These are phyloP conservation scores for Colletotrichum sp. DNA, from an alignment of 2,329 filamentous ascomycete species.

Conservation along the genomic window DNA sequence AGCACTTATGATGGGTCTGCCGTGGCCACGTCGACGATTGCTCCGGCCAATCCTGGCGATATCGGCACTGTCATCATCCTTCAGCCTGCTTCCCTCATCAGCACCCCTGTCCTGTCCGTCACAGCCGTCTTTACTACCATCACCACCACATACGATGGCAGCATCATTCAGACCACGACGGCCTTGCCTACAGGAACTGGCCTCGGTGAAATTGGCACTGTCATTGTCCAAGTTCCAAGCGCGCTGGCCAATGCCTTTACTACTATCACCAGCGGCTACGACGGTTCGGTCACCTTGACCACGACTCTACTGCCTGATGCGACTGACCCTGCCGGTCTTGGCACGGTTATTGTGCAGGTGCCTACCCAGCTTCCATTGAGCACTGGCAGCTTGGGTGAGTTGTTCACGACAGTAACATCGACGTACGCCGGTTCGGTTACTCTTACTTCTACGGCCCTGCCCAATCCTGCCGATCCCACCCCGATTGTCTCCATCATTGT, in stretches of 20 bases:
- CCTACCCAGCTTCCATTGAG: not conserved
- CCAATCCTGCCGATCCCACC: not conserved
- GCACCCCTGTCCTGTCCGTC: not conserved
- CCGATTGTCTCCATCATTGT: not conserved
- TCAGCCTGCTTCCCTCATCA: not conserved
- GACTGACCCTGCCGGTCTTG: not conserved
- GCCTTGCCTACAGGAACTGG: not conserved
- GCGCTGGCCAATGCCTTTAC: not conserved
- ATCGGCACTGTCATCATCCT: not conserved
- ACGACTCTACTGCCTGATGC: not conserved
- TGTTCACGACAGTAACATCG: not conserved
- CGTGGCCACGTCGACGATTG: not conserved
- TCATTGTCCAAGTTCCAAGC: not conserved
- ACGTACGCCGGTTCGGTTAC: not conserved
- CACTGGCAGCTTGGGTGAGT: not conserved
- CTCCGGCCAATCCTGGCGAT: not conserved
- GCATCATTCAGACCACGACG: not conserved
- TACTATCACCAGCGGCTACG: not conserved
- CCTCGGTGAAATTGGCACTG: not conserved
- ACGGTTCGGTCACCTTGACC: not conserved
- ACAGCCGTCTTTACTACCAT: not conserved
- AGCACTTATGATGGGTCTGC: not conserved
- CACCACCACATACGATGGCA: not conserved
- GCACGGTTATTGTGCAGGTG: not conserved
- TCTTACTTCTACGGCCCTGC: not conserved